phyloP scores from a whole-genome alignment of 139 green algal genomes.

The Coccomyxa sp. region DNA sequence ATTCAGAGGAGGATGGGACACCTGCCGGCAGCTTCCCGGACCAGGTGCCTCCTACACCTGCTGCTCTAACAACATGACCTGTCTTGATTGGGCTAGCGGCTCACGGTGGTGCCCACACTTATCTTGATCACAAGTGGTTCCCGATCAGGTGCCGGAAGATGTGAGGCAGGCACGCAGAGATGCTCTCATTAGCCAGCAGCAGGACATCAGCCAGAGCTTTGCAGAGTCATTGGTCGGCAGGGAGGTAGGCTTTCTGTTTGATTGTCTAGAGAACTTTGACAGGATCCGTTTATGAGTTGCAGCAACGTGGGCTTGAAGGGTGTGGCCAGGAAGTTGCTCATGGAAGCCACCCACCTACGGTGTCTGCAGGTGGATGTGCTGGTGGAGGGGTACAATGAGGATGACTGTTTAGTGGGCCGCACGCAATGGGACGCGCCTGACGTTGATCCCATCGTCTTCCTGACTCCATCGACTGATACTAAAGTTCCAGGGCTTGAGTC shows the following conservation, averaged over 20 bases:
- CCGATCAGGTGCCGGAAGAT: slow-evolving; percentile 30
- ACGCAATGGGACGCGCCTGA: slow-evolving; percentile 50
- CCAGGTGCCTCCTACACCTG: slow-evolving; percentile 27
- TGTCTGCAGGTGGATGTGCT: slow-evolving; percentile 55
- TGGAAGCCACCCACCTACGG: neutral
- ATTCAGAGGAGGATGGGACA: slow-evolving; percentile 84
- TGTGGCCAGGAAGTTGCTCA: neutral
- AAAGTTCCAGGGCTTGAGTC: slow-evolving; percentile 37
- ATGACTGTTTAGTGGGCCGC: slow-evolving; percentile 68
- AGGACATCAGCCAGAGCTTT: slow-evolving; percentile 62
- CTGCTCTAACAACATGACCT: neutral
- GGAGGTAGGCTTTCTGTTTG: slow-evolving; percentile 31
- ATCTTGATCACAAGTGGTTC: neutral
- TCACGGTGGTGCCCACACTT: neutral
- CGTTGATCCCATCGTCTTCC: slow-evolving; percentile 78
- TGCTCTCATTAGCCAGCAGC: slow-evolving; percentile 72
- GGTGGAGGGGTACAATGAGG: slow-evolving; percentile 66
- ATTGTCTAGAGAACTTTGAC: neutral
- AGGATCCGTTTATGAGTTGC: neutral
- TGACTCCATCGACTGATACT: slow-evolving; percentile 37
- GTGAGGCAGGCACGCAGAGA: slow-evolving; percentile 61
- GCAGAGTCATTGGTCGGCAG: slow-evolving; percentile 55
- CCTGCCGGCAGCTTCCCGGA: slow-evolving; percentile 64
- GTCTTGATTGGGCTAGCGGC: neutral
- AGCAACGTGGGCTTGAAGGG: neutral